Conservation (phyloP, 805 yeast species). For the Kuraishia hungarica region DNA sequence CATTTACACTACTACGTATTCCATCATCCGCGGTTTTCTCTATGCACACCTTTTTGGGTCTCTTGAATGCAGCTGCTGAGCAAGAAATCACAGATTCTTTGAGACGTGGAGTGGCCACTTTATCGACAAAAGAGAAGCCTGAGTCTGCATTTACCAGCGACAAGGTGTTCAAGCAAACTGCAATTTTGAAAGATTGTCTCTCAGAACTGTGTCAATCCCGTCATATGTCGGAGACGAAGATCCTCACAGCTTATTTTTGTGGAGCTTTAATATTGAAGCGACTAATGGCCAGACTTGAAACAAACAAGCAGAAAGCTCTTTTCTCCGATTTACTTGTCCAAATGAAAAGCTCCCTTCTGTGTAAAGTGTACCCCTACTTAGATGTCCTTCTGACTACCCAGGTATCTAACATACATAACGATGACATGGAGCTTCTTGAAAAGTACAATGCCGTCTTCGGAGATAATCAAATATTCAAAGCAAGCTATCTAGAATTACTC, state of each 20-base stretch:
- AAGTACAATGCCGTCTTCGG: slow-evolving; percentile 8
- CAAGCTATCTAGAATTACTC: slow-evolving; percentile 3
- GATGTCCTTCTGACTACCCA: slow-evolving; percentile 23
- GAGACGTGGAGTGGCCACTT: neutral
- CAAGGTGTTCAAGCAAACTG: neutral
- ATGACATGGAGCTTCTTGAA: slow-evolving; percentile 18
- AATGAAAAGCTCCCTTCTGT: neutral
- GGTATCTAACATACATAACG: slow-evolving; percentile 19
- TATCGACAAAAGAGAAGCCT: neutral
- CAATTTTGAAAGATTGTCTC: neutral
- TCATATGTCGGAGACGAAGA: neutral
- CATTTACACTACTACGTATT: neutral
- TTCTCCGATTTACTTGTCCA: neutral
- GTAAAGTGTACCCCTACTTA: slow-evolving; percentile 20
- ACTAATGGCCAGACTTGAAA: neutral
- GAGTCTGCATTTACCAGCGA: neutral
- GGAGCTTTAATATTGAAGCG: neutral
- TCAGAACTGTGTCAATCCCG: neutral
- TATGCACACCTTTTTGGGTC: neutral
- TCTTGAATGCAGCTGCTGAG: neutral
- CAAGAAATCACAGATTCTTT: neutral
- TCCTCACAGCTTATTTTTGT: neutral
- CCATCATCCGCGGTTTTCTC: neutral
- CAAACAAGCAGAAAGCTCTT: neutral
- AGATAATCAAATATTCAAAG: slow-evolving; percentile 11